Evolutionary conservation across 2,329 filamentous ascomycete species (phyloP).

Genomic region (Massarina eburnea): DNA sequence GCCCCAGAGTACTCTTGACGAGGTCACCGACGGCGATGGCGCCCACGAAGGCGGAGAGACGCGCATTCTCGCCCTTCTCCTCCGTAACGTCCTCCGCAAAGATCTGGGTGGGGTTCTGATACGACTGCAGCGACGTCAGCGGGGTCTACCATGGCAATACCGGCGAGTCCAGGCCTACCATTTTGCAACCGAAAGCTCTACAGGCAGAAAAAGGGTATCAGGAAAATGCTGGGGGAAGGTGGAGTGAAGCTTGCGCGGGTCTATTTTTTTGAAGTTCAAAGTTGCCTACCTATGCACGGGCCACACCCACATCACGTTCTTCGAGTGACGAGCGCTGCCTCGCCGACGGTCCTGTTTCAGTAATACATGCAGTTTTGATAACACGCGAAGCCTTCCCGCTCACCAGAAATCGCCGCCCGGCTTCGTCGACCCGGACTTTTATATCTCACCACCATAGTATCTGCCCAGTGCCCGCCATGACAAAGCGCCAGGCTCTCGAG

Average conservation of each 20-base stretch:
- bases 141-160: neutral
- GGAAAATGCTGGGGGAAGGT: conserved; percentile 26
- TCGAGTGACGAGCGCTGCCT: conserved; percentile 16
- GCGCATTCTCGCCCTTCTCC: conserved; percentile 98
- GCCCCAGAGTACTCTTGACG: conserved; percentile 95
- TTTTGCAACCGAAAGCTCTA: conserved; percentile 24
- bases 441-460: too few species aligned
- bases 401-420: neutral
- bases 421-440: neutral
- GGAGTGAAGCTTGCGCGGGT: conserved; percentile 34
- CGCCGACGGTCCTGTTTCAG: neutral
- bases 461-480: conserved; percentile 34
- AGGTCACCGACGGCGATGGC: conserved; percentile 97
- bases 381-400: neutral
- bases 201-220: conserved; percentile 34
- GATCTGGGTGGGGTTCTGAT: conserved; percentile 85
- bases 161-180: conserved; percentile 23
- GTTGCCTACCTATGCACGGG: conserved; percentile 24
- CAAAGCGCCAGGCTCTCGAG: conserved; percentile 51
- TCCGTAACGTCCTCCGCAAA: conserved; percentile 96
- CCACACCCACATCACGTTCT: conserved; percentile 9
- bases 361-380: neutral
- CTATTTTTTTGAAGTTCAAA: conserved; percentile 16
- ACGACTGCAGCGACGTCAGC: conserved; percentile 35
- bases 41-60: conserved; percentile 96